These are phyloP conservation scores for Epichloe gansuensis DNA, from an alignment of 2,329 filamentous ascomycete genomes.

Conservation along the genomic window DNA sequence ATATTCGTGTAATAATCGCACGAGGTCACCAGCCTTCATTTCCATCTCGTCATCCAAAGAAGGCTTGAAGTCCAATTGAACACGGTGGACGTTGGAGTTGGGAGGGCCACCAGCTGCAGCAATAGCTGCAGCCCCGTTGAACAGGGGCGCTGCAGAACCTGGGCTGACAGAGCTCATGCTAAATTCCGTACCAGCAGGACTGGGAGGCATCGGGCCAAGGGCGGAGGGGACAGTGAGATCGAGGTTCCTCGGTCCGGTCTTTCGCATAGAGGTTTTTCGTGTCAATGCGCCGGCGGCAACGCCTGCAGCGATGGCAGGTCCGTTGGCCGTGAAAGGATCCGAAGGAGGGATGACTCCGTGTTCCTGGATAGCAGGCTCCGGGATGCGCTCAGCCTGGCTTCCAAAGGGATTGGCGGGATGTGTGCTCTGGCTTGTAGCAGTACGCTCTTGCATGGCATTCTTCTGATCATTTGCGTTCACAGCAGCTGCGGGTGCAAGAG, in stretches of 20 bases:
- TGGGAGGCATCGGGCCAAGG: constrained; percentile 33
- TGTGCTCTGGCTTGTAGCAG: constrained; percentile 30
- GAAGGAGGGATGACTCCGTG: constrained; percentile 3
- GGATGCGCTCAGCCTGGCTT: constrained; percentile 40
- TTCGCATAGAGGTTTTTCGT: constrained; percentile 46
- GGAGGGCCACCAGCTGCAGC: constrained; percentile 49
- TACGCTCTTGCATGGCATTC: constrained; percentile 35
- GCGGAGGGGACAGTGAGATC: constrained; percentile 38
- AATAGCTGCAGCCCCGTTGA: constrained; percentile 42
- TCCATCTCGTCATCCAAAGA: constrained; percentile 87
- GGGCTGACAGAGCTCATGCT: constrained; percentile 43
- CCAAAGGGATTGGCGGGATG: constrained; percentile 62
- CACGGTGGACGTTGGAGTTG: constrained; percentile 65
- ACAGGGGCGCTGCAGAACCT: constrained; percentile 27
- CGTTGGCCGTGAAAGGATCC: constrained; percentile 25
- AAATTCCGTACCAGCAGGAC: constrained; percentile 52
- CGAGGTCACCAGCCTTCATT: constrained; percentile 68
- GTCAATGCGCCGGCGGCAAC: constrained; percentile 25
- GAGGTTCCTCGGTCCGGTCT: constrained; percentile 36
- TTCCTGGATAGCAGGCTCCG: constrained; percentile 29
- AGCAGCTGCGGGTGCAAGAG: constrained; percentile 19
- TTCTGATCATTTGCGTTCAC: constrained; percentile 12
- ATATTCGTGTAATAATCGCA: constrained; percentile 86
- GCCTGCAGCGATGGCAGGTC: constrained; percentile 22
- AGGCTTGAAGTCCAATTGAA: constrained; percentile 88